phyloP scores from a whole-genome alignment of 257 asterid species.

The Ilex asprella region DNA sequence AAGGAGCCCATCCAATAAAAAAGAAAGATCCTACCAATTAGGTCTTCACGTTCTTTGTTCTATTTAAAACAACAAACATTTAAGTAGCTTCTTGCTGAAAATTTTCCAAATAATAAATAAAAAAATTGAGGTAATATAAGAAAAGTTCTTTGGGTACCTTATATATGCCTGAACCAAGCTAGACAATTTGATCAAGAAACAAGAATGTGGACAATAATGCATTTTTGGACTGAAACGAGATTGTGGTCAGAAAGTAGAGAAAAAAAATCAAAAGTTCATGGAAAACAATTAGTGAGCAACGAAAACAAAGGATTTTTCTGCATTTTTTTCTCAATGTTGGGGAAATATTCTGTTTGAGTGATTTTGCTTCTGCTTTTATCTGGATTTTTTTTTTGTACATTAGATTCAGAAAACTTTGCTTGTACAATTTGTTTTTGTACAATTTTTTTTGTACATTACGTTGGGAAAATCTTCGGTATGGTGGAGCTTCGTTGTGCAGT shows the following conservation, averaged over 20 bases:
- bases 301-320: no score
- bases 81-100: not conserved
- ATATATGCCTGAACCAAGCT: conserved; percentile 87
- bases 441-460: no score
- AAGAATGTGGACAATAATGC: conserved; percentile 83
- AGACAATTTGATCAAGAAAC: conserved; percentile 88
- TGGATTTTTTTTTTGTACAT: no score
- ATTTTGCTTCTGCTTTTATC: no score
- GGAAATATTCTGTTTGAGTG: no score
- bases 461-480: no score
- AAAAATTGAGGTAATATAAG: not conserved
- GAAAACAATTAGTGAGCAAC: conserved; percentile 1
- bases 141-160: conserved; percentile 39
- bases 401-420: no score
- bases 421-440: no score
- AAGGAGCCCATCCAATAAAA: conserved; percentile 88
- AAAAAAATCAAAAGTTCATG: conserved; percentile 2
- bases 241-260: conserved; percentile 4
- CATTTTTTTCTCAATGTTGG: no score
- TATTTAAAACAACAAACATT: conserved; percentile 14
- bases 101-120: not conserved
- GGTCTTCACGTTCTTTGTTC: conserved; percentile 81
- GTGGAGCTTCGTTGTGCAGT: no score
- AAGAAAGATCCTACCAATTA: conserved; percentile 77
- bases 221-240: conserved; percentile 69